Evolutionary conservation across 305 asterid genomes (phyloP), one percentile per base, ranked within the genome.

Genomic region (Rubia balearica): DNA sequence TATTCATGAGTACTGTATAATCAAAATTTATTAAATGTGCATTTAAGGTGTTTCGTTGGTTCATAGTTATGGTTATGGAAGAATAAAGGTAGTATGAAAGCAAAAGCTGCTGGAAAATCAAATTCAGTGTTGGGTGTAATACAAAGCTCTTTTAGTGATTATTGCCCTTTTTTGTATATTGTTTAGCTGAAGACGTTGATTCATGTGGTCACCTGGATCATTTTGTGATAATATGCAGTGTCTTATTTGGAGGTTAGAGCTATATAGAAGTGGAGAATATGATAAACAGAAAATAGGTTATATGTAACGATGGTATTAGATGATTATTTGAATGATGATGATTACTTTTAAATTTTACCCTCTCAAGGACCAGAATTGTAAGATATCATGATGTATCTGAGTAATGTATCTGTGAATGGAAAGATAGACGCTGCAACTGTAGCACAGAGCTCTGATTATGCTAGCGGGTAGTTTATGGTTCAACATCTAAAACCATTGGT

Each of bases 351-450:
- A 36, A 21, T 74, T 30, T 46, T n/a, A 1, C 43, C 30, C 55
- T 60, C 8, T 60, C 8, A 63, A 72, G 55, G 63, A 63, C 60
- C 53, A 19, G 64, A 55, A 43, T 46, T 19, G 24, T 30, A 33
- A 36, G 33, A 41, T 66, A 24, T n/a, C 42, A 16, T 40, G 63
- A 60, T 60, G 61, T 71, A 36, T 82, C 81, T 87, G 11, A 72
- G 76, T 74, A 75, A 76, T 76, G 82, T 74, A 65, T 82, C 86
- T 68, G 71, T 80, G 63, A 87, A 86, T 75, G 92, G 87, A 73
- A 85, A 65, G 71, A 76, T 74, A 74, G 79, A 85, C 46, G 68
- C 72, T 43, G 80, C 71, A 45, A 64, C 73, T 74, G 84, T 67
- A 69, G 81, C 74, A 63, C 82, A 76, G 73, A 83, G 71, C 78